phyloP scores from a whole-genome alignment of 331 rosid species.

The Acacia pycnantha region DNA sequence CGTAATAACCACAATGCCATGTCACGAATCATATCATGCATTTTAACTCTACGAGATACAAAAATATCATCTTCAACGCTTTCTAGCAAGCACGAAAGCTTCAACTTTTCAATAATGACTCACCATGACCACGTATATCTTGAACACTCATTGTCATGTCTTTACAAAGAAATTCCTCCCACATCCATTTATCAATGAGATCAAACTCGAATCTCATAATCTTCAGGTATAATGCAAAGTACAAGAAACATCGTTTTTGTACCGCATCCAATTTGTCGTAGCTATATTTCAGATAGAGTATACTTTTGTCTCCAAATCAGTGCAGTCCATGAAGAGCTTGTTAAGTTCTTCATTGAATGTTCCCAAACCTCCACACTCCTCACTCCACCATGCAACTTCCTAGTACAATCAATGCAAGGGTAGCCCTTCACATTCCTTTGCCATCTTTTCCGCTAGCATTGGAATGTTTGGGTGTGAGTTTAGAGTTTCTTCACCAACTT shows the following conservation, averaged over 20 bases:
- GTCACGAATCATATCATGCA: no score
- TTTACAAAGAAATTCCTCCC: background rate
- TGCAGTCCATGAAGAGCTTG: background rate
- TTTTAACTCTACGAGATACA: no score
- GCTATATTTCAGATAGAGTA: background rate
- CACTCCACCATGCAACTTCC: constrained; percentile 6
- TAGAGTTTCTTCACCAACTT: constrained; percentile 11
- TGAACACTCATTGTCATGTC: background rate
- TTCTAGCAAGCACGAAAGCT: background rate
- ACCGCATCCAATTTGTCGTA: background rate
- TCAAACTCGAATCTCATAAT: background rate
- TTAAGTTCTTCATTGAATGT: background rate
- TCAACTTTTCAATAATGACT: background rate
- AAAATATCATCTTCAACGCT: no score
- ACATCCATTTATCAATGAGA: background rate
- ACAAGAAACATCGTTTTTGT: no score
- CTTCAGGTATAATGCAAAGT: no score
- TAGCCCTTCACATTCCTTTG: constrained; percentile 18
- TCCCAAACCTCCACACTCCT: background rate
- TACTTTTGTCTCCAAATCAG: background rate
- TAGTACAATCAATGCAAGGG: constrained; percentile 15
- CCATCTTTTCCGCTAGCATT: background rate
- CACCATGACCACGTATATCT: background rate
- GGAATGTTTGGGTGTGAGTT: constrained; percentile 1
- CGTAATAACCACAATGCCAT: no score